phyloP scores from a whole-genome alignment of 352 stramenopile species.

The Phytophthora boehmeriae region DNA sequence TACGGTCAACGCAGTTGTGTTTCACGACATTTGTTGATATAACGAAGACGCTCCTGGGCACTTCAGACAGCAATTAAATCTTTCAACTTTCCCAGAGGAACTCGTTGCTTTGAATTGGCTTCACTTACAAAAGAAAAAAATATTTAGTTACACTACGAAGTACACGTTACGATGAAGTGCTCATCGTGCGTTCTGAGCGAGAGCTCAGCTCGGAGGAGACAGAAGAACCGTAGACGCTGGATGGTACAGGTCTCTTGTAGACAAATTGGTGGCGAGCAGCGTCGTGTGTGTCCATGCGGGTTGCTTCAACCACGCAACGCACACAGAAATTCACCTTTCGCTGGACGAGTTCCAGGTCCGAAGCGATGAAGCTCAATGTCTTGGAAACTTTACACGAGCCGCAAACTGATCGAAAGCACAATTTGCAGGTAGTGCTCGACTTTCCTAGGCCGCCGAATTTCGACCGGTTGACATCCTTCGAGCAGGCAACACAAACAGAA shows the following conservation, averaged over 20 bases:
- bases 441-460: conserved; percentile 3
- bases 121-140: too few relatives aligned
- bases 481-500: conserved; percentile 12
- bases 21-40: too few relatives aligned
- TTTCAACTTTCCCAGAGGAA: too few relatives aligned
- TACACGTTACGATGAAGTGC: background rate
- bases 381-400: conserved; percentile 5
- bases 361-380: conserved; percentile 13
- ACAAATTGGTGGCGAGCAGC: conserved; percentile 1
- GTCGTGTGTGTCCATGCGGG: conserved; percentile 2
- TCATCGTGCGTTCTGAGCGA: background rate
- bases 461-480: conserved; percentile 6
- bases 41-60: too few relatives aligned
- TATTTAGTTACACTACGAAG: too few relatives aligned
- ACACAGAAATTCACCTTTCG: conserved; percentile 27
- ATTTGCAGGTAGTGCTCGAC: conserved; percentile 10
- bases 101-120: too few relatives aligned
- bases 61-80: too few relatives aligned
- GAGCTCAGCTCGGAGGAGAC: background rate
- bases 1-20: too few relatives aligned
- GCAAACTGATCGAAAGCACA: conserved; percentile 14
- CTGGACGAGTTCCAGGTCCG: conserved; percentile 11
- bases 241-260: background rate
- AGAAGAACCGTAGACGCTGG: background rate
- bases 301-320: conserved; percentile 17